Conservation (phyloP, 768 basidiomycete species). For the Boletus sensibilis region DNA sequence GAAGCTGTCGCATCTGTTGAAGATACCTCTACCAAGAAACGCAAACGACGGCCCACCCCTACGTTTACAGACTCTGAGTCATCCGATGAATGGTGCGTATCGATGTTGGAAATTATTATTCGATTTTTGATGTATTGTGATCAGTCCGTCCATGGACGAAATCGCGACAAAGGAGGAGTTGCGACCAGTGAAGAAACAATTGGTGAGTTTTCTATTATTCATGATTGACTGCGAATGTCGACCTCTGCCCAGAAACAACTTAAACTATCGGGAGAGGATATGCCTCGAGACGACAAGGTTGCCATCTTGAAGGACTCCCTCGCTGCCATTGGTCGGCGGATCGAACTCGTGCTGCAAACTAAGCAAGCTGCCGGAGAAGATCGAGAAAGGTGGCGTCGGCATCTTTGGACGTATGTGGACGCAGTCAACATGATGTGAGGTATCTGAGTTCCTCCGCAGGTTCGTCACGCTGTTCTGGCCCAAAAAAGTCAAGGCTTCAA, state of each 20-base stretch:
- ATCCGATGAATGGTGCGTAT: conserved; percentile 82
- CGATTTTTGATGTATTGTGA: conserved; percentile 6
- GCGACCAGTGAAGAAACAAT: conserved; percentile 94
- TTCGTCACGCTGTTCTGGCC: conserved; percentile 98
- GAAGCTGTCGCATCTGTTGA: conserved; percentile 82
- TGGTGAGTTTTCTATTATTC: conserved; percentile 49
- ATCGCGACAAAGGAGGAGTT: conserved; percentile 88
- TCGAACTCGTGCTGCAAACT: conserved; percentile 74
- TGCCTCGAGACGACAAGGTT: conserved; percentile 95
- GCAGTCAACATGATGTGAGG: not conserved
- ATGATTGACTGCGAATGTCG: not conserved
- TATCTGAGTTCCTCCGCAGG: conserved; percentile 39
- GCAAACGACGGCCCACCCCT: conserved; percentile 92
- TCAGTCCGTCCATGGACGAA: conserved; percentile 94
- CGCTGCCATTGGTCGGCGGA: conserved; percentile 88
- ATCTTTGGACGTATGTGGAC: conserved; percentile 90
- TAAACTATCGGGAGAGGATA: conserved; percentile 88
- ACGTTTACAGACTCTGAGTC: conserved; percentile 95
- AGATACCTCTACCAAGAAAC: conserved; percentile 63
- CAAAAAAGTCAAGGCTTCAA: conserved; percentile 91
- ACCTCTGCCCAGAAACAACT: conserved; percentile 76
- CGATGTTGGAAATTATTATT: not conserved
- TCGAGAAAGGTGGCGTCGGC: conserved; percentile 82
- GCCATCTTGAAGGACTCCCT: conserved; percentile 94
- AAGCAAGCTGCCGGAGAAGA: conserved; percentile 83